Conservation (phyloP, 768 basidiomycete genomes). For the Clitopilus passeckerianus region DNA sequence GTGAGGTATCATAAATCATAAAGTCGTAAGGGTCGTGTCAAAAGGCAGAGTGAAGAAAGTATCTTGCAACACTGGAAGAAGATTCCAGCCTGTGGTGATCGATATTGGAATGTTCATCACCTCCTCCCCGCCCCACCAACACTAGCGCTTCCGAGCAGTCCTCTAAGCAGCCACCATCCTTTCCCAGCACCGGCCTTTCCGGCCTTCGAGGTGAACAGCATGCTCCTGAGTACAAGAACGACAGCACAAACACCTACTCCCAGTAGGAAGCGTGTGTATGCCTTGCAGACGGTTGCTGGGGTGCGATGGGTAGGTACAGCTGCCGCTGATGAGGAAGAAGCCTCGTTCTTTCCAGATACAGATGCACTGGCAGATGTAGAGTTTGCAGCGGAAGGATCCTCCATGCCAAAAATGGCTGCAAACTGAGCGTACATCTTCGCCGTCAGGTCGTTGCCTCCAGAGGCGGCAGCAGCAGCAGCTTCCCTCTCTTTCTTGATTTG, state of each 20-base stretch:
- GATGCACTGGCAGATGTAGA: too few relatives aligned
- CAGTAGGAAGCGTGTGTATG: background rate
- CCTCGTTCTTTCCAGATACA: too few relatives aligned
- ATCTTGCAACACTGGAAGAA: background rate
- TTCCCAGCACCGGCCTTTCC: background rate
- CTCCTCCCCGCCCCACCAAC: background rate
- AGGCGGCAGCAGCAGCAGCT: background rate
- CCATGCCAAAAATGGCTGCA: background rate
- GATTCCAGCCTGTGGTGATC: background rate
- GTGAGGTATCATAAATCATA: background rate
- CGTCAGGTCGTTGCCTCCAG: background rate
- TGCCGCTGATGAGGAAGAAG: background rate
- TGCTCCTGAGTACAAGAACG: background rate
- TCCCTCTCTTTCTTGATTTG: background rate
- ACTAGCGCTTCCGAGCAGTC: background rate
- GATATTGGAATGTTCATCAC: too few relatives aligned
- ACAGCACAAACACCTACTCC: background rate
- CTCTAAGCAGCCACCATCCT: background rate
- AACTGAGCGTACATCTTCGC: background rate
- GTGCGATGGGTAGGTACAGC: background rate
- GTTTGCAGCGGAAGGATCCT: background rate
- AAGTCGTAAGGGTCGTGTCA: background rate
- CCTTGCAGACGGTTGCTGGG: background rate
- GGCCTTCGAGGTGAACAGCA: background rate
- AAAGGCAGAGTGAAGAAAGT: background rate